A percentile compares a stretch with the other conserved stretches of the same genome.
Conservation (phyloP, 345 rosid species). For the Gynandropsis gynandra region DNA sequence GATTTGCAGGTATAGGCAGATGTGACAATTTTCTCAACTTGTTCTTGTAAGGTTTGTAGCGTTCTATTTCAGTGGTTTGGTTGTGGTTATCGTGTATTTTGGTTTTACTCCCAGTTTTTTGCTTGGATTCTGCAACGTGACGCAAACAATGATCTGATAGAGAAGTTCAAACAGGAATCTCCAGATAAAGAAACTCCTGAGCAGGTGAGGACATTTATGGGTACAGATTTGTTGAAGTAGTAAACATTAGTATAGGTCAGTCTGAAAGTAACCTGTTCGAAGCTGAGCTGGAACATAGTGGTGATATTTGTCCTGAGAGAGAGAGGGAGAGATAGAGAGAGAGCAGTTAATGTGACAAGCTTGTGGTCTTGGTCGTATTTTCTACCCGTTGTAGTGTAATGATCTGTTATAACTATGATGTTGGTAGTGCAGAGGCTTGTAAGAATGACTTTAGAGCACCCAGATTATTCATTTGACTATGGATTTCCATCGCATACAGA, state of each 20-base stretch:
- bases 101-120: slow-evolving; percentile 24
- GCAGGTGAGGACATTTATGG: slow-evolving; percentile 37
- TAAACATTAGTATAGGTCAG: not conserved
- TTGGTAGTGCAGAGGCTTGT: slow-evolving; percentile 76
- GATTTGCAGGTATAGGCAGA: slow-evolving; percentile 44
- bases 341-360: no score
- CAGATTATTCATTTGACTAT: slow-evolving; percentile 36
- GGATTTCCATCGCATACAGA: slow-evolving; percentile 51
- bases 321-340: no score
- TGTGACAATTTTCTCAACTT: not conserved
- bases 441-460: slow-evolving; percentile 57
- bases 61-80: no score
- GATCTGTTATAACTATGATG: slow-evolving; percentile 25
- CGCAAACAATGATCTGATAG: slow-evolving; percentile 27
- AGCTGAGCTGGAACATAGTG: not conserved
- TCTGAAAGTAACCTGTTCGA: not conserved
- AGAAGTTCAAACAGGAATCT: slow-evolving; percentile 31
- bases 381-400: not conserved
- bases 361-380: no score
- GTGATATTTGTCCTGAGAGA: no score
- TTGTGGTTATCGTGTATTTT: no score
- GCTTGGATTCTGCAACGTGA: slow-evolving; percentile 29
- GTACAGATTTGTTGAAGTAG: not conserved
- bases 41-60: not conserved
- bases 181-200: slow-evolving; percentile 36